A percentile compares a stretch with the other conserved stretches of the same genome.
phyloP scores from a whole-genome alignment of 306 rosid species.

The Glycyrrhiza uralensis region DNA sequence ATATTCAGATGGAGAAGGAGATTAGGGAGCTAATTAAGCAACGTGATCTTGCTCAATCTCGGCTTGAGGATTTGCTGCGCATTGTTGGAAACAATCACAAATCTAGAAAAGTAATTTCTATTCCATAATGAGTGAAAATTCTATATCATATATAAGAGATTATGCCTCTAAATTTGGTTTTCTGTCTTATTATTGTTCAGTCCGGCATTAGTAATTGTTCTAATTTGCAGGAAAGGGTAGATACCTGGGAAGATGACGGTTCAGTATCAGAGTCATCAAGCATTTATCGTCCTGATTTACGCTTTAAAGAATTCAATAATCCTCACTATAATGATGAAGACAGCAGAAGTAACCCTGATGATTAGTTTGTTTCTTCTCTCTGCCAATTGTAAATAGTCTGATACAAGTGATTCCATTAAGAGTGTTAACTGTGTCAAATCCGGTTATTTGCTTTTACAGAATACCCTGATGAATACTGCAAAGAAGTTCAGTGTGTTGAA shows the following conservation, averaged over 20 bases:
- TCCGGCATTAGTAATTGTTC: conserved; percentile 25
- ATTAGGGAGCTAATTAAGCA: conserved; percentile 74
- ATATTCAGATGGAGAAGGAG: conserved; percentile 75
- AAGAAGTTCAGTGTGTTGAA: conserved; percentile 70
- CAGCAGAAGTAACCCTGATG: conserved; percentile 38
- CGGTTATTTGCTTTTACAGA: conserved; percentile 13
- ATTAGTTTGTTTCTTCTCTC: conserved; percentile 32
- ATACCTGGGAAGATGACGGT: conserved; percentile 60
- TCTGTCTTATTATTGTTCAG: conserved; percentile 26
- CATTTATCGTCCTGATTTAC: conserved; percentile 33
- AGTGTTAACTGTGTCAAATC: background rate
- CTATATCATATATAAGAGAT: background rate
- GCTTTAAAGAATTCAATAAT: conserved; percentile 44
- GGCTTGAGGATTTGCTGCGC: conserved; percentile 63
- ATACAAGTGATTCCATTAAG: conserved; percentile 7
- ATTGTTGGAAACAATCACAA: conserved; percentile 58
- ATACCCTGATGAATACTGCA: conserved; percentile 55
- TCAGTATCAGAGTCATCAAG: conserved; percentile 68
- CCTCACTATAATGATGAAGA: conserved; percentile 47
- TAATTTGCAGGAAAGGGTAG: conserved; percentile 34
- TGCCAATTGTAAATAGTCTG: conserved; percentile 21
- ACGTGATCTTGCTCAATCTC: conserved; percentile 83
- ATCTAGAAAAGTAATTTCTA: conserved; percentile 43
- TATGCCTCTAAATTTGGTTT: background rate
- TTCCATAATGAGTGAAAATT: background rate